Evolutionary conservation across 2,329 filamentous ascomycete species (phyloP).

Genomic region (Coniochaeta sp.): DNA sequence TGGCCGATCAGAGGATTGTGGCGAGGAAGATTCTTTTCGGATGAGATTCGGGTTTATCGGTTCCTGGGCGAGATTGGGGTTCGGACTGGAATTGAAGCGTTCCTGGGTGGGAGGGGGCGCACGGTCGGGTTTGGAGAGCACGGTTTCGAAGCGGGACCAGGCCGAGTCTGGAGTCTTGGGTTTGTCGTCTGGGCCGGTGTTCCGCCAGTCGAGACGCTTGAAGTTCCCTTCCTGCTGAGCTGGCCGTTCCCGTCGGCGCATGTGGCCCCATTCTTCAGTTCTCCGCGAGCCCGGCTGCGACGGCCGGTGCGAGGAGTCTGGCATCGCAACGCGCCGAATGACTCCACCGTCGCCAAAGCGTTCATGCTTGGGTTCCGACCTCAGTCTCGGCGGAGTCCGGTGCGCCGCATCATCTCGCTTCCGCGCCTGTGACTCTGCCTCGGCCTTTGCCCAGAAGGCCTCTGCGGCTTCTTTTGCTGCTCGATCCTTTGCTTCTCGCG

Average conservation of each 20-base stretch:
- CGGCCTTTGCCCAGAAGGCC: background rate
- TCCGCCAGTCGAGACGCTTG: background rate
- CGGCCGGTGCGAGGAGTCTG: background rate
- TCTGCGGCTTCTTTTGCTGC: background rate
- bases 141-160: background rate
- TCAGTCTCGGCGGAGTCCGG: background rate
- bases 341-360: background rate
- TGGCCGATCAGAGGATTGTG: background rate
- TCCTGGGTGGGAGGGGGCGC: background rate
- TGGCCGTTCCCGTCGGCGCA: background rate
- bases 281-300: background rate
- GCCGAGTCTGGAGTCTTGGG: background rate
- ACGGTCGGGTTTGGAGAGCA: background rate
- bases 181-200: background rate
- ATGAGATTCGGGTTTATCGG: background rate
- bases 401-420: background rate
- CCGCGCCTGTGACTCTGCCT: background rate
- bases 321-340: background rate
- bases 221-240: background rate
- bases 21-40: background rate
- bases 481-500: background rate
- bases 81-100: background rate
- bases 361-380: background rate
- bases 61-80: background rate
- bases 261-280: slow-evolving; percentile 1